Percentiles rank a stretch among this genome's conserved stretches.
Conservation (phyloP, 2,329 filamentous ascomycete species). For the Chrysoporthe deuterocubensis region DNA sequence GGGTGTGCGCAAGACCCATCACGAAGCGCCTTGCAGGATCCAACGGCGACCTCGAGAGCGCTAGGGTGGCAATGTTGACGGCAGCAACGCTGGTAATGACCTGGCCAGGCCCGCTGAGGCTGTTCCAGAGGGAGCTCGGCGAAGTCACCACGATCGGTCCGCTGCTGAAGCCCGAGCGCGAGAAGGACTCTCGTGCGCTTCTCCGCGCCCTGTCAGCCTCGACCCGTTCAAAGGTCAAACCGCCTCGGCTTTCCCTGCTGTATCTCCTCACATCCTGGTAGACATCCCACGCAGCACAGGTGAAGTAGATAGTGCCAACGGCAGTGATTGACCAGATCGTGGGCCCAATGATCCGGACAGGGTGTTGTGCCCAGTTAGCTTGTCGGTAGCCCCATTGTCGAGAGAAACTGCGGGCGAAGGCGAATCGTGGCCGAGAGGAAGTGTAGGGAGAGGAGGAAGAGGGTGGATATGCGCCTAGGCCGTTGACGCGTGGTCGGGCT, state of each 20-base stretch:
- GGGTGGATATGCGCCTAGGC: not conserved
- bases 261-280: constrained; percentile 17
- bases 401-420: constrained; percentile 1
- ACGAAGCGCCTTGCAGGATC: constrained; percentile 2
- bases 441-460: not conserved
- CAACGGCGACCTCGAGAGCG: constrained; percentile 26
- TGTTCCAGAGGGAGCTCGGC: constrained; percentile 26
- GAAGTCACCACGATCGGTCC: constrained; percentile 22
- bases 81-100: constrained; percentile 28
- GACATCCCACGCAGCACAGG: constrained; percentile 18
- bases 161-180: constrained; percentile 3
- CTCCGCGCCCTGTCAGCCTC: constrained; percentile 14
- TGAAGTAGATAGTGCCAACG: constrained; percentile 28
- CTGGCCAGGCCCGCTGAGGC: constrained; percentile 24
- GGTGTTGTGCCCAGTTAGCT: constrained; percentile 12
- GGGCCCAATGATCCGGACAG: constrained; percentile 31
- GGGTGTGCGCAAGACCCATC: constrained; percentile 15
- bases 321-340: constrained; percentile 31
- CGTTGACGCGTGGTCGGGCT: not conserved
- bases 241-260: constrained; percentile 8
- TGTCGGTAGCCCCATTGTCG: not conserved
- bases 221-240: constrained; percentile 25
- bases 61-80: constrained; percentile 30
- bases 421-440: not conserved
- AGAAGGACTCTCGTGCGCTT: not conserved